Percentiles rank a stretch among this genome's conserved stretches.
Conservation (phyloP, 2,329 filamentous ascomycete genomes). For the Xylariales sp. region DNA sequence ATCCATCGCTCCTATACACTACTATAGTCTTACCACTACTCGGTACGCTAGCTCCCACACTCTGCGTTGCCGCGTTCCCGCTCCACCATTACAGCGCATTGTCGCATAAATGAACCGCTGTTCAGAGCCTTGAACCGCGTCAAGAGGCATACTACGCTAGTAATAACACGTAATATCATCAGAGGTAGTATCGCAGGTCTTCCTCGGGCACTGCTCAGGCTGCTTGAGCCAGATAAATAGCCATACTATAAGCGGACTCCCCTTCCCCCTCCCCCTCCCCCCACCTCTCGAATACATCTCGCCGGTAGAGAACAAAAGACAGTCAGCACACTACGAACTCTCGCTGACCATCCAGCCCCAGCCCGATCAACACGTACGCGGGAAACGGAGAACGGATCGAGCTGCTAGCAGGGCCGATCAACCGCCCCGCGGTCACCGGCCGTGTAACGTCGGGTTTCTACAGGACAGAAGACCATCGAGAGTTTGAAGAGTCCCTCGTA, state of each 20-base stretch:
- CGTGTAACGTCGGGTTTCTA: slow-evolving; percentile 31
- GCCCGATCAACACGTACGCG: background rate
- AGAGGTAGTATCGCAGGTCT: background rate
- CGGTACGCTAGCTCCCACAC: slow-evolving; percentile 26
- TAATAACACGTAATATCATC: background rate
- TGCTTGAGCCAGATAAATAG: too few relatives aligned
- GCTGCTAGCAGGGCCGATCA: background rate
- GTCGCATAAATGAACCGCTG: background rate
- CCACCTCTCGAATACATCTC: too few relatives aligned
- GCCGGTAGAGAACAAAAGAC: background rate
- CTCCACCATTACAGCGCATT: slow-evolving; percentile 28
- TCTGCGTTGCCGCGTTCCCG: slow-evolving; percentile 32
- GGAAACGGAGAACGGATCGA: background rate
- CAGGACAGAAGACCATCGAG: slow-evolving; percentile 13
- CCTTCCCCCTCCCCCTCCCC: too few relatives aligned
- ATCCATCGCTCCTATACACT: background rate
- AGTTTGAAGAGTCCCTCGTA: background rate
- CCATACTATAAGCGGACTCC: too few relatives aligned
- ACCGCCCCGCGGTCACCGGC: background rate
- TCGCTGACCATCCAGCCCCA: background rate
- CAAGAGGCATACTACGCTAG: background rate
- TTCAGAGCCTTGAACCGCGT: background rate
- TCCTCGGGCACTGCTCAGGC: too few relatives aligned
- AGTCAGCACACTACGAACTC: background rate
- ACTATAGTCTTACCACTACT: background rate